Percentiles rank a stretch among this genome's conserved stretches.
These are phyloP conservation scores for Pterocarpus santalinus DNA, from an alignment of 306 rosid genomes.

Conservation along the genomic window DNA sequence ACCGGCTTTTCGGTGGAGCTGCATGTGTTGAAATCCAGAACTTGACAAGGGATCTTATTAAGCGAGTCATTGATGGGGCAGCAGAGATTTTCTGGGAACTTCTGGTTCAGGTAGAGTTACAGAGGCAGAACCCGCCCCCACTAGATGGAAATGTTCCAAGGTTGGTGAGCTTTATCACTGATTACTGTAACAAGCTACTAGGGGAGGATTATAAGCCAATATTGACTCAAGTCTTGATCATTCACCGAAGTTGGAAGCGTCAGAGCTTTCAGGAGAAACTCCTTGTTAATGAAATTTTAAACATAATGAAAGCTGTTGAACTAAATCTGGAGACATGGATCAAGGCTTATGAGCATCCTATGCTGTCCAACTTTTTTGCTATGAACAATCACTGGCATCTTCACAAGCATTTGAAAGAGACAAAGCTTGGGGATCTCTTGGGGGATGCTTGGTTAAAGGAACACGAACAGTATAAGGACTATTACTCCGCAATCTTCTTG, in stretches of 20 bases:
- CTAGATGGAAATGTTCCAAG: slow-evolving; percentile 81
- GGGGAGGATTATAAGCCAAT: slow-evolving; percentile 92
- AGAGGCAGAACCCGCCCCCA: slow-evolving; percentile 89
- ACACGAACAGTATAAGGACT: slow-evolving; percentile 87
- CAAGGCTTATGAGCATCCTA: slow-evolving; percentile 75
- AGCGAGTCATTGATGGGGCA: slow-evolving; percentile 87
- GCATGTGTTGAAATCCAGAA: slow-evolving; percentile 92
- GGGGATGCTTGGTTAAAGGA: slow-evolving; percentile 75
- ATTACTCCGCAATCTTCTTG: slow-evolving; percentile 69
- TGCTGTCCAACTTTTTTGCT: slow-evolving; percentile 74
- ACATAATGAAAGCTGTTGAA: slow-evolving; percentile 83
- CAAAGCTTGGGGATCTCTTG: slow-evolving; percentile 80
- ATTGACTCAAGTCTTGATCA: slow-evolving; percentile 87
- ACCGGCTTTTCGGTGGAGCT: slow-evolving; percentile 91
- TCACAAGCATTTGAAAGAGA: slow-evolving; percentile 84
- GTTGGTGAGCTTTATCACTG: slow-evolving; percentile 83
- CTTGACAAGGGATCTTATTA: slow-evolving; percentile 95
- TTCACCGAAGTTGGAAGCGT: slow-evolving; percentile 94
- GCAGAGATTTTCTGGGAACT: slow-evolving; percentile 99
- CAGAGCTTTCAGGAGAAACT: slow-evolving; percentile 89
- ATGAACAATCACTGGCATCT: slow-evolving; percentile 96
- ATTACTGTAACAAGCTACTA: slow-evolving; percentile 88
- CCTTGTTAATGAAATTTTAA: slow-evolving; percentile 68
- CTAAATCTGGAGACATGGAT: slow-evolving; percentile 82
- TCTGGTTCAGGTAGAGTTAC: slow-evolving; percentile 82